phyloP scores from a whole-genome alignment of 257 asterid species.

The Solanum dulcamara region DNA sequence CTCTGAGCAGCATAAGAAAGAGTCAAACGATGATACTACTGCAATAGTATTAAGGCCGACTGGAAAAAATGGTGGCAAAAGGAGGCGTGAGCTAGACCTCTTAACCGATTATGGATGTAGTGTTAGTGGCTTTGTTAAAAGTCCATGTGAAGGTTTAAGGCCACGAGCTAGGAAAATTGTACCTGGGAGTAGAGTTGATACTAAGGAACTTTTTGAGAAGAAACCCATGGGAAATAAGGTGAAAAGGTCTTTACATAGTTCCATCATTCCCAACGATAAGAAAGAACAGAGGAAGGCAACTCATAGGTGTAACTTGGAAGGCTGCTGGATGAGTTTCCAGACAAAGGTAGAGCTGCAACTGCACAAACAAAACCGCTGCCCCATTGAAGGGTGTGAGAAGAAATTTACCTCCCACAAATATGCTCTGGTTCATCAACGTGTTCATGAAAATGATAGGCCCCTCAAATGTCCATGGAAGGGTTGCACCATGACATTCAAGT shows the following conservation, averaged over 20 bases:
- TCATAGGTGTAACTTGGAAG: slow-evolving; percentile 47
- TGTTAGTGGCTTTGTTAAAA: slow-evolving; percentile 35
- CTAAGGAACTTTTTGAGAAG: slow-evolving; percentile 8
- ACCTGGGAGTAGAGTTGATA: slow-evolving; percentile 1
- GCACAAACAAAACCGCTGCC: slow-evolving; percentile 64
- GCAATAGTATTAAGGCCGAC: not conserved
- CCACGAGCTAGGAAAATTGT: slow-evolving; percentile 36
- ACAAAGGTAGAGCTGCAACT: slow-evolving; percentile 52
- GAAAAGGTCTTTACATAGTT: slow-evolving; percentile 12
- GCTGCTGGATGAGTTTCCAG: slow-evolving; percentile 63
- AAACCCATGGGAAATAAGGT: slow-evolving; percentile 11
- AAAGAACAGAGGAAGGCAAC: slow-evolving; percentile 23
- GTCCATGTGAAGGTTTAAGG: slow-evolving; percentile 96
- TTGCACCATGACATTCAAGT: slow-evolving; percentile 74
- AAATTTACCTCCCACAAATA: slow-evolving; percentile 71
- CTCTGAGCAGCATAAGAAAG: slow-evolving; percentile 6
- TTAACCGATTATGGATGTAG: slow-evolving; percentile 17
- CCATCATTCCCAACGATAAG: slow-evolving; percentile 9
- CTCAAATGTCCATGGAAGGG: slow-evolving; percentile 84
- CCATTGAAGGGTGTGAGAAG: slow-evolving; percentile 66
- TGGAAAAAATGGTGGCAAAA: slow-evolving; percentile 26
- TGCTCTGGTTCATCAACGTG: slow-evolving; percentile 62
- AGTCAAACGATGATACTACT: slow-evolving; percentile 9
- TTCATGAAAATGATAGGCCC: slow-evolving; percentile 74
- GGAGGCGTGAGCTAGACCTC: slow-evolving; percentile 41